Evolutionary conservation across 2,329 filamentous ascomycete genomes (phyloP), one percentile per base, ranked within the genome.

Genomic region (Clarireedia monteithiana): DNA sequence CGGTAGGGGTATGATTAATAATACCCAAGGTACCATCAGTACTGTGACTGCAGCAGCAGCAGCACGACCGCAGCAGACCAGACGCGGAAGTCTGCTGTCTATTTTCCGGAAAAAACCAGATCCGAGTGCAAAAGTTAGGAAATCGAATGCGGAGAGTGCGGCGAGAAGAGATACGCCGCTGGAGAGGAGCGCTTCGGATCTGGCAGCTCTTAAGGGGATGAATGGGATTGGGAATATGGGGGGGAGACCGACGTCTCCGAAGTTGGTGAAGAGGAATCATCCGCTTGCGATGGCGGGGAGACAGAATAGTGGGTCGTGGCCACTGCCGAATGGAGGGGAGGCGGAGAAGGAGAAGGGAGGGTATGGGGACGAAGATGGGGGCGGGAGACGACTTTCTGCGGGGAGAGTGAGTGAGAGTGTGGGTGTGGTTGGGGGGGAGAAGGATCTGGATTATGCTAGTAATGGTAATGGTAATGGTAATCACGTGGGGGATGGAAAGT

Each of bases 81-180:
- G 74, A 34, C 72, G 75, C 48, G 77, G 71, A 56, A 81, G 79
- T 59, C 71, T 85, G 58, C 77, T 83, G 70, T 76, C 76, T 2
- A 81, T 81, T 4, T 70, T 90, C n/a, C 83, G 86, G 54, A 85
- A 80, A 70, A 87, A 83, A 67, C 70, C 70, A 38, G 76, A 80
- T 59, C 64, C 73, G 26, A 65, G 72, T 55, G 72, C 75, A 48
- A 81, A 77, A 64, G 77, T 85, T 20, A 74, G 78, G 34, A 81
- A 82, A 39, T 69, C 73, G 0, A 77, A 78, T 23, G 64, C 70
- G 12, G 83, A 86, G 61, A 84, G 78, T 60, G 78, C 79, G 2
- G 82, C 83, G 1, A 74, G 84, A 9, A 75, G 78, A 51, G 84
- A 88, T 60, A 85, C 82, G 0, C 77, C 74, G 20, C 72, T 86